Percentiles rank a stretch among this genome's conserved stretches.
These are phyloP conservation scores for Mycena filopes DNA, from an alignment of 768 basidiomycete species.

Conservation along the genomic window DNA sequence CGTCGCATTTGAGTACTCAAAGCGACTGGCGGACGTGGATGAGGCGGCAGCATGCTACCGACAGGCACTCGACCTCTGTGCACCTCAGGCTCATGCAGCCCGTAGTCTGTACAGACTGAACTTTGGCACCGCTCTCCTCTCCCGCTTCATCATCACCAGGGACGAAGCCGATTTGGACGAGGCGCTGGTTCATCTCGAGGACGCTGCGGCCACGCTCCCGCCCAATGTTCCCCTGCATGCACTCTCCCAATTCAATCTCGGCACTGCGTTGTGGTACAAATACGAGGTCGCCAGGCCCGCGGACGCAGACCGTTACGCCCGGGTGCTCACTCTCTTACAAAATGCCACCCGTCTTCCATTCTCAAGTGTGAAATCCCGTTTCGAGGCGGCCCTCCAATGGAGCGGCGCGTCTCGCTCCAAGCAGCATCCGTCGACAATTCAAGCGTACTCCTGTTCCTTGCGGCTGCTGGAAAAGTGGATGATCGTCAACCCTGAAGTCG, in stretches of 20 bases:
- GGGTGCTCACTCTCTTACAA: neutral
- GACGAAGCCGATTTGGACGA: neutral
- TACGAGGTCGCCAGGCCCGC: neutral
- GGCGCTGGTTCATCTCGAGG: neutral
- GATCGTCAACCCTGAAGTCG: constrained; percentile 1
- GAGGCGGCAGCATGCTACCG: neutral
- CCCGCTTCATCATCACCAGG: neutral
- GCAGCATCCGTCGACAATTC: neutral
- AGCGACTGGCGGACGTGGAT: neutral
- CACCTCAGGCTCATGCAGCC: neutral
- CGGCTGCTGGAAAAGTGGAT: constrained; percentile 2
- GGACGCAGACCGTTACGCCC: neutral
- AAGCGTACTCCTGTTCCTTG: neutral
- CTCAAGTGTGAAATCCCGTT: constrained; percentile 1
- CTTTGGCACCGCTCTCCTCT: neutral
- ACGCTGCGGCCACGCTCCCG: neutral
- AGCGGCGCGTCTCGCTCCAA: neutral
- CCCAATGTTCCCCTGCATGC: neutral
- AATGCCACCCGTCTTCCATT: neutral
- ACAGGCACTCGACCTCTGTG: neutral
- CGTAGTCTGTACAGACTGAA: neutral
- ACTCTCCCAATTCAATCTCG: neutral
- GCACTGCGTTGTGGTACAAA: neutral
- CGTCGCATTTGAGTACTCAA: neutral
- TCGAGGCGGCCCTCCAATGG: constrained; percentile 2